Percentiles rank a stretch among this genome's conserved stretches.
Conservation (phyloP, 2,329 filamentous ascomycete species). For the Phialophora verrucosa region DNA sequence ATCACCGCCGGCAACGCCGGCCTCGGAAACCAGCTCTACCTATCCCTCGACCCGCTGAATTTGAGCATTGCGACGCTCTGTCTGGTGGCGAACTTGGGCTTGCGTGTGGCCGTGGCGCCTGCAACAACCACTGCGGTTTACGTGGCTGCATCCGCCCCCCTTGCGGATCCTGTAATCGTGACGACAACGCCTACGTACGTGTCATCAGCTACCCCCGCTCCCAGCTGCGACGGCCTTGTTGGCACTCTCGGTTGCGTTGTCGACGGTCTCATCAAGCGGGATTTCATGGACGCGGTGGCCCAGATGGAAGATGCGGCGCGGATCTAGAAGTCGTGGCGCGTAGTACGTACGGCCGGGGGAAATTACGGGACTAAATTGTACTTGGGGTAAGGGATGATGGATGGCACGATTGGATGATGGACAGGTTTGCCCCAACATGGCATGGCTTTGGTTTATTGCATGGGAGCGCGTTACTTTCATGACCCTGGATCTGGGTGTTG, state of each 20-base stretch:
- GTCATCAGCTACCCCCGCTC: background rate
- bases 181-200: background rate
- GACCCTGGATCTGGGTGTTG: too few relatives aligned
- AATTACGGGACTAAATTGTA: too few relatives aligned
- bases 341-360: too few relatives aligned
- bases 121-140: background rate
- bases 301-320: too few relatives aligned
- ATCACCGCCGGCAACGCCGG: constrained; percentile 2
- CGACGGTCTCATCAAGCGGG: background rate
- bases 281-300: background rate
- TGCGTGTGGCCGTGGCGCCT: background rate
- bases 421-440: too few relatives aligned
- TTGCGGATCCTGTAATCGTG: background rate
- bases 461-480: too few relatives aligned
- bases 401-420: too few relatives aligned
- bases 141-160: background rate
- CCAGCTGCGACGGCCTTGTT: background rate
- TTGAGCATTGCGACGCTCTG: background rate
- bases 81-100: background rate
- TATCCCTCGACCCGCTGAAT: background rate
- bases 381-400: too few relatives aligned
- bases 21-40: background rate
- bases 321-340: too few relatives aligned
- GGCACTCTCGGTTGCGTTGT: background rate
- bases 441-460: too few relatives aligned